Base-by-base conservation (phyloP, 2,329 filamentous ascomycete species). In the Talaromyces sp. region DNA sequence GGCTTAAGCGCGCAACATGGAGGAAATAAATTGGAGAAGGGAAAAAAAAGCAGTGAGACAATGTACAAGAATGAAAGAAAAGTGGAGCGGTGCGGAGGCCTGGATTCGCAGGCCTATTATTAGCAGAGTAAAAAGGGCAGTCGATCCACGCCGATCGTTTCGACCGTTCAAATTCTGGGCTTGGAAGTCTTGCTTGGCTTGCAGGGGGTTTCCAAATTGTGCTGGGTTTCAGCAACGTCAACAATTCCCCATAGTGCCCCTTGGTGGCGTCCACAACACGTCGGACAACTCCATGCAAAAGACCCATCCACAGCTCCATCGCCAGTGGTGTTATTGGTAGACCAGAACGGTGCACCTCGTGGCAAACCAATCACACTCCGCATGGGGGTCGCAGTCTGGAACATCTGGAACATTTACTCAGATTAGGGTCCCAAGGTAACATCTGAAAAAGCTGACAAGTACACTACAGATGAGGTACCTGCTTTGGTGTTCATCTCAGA, bases 21-120 rank as follows among this genome's bases (percentile, higher is more conserved):
- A 32, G 33, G 22, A 29, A 46, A 19, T 46, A 35, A 24, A 16
- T 22, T 54, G 33, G 32, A 52, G 35, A 54, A 46, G 37, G 39
- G 47, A 39, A 52, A 53, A 50, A 55, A 51, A 54, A 56, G 27
- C 33, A 42, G 41, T 46, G 20, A 46, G 43, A 46, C 43, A 35
- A 46, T 46, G 43, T 46, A 47, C 44, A 39, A 40, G 45, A 39
- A 40, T 36, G 43, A 35, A 47, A 40, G 45, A 40, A 47, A 47
- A 46, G 43, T 46, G 43, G 43, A 14, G 43, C 33, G 16, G 20
- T 39, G 10, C 17, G 16, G 16, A 46, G 43, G 43, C 27, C 43
- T 46, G 32, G 43, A 46, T 36, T 46, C 30, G 13, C 43, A 39
- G 36, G n/a, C 27, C 27, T 46, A 46, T 46, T 46, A 30, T 46